Evolutionary conservation across 345 rosid species (phyloP).

Genomic region (Boechera stricta): DNA sequence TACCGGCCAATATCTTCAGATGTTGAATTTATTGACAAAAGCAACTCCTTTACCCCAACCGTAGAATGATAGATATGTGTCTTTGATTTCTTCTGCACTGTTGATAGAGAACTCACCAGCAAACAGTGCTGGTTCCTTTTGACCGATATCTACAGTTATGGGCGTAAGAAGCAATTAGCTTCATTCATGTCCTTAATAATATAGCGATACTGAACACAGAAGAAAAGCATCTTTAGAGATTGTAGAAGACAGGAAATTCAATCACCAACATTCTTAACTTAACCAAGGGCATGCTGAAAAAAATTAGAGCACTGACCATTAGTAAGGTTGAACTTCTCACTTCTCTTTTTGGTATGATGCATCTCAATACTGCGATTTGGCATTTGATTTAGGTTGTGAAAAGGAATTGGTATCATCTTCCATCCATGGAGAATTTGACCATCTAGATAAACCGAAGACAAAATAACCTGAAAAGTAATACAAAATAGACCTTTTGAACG

Average conservation of each 20-base stretch:
- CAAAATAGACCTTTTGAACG: background rate
- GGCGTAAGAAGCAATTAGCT: background rate
- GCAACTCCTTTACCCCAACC: constrained; percentile 94
- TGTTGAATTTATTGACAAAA: constrained; percentile 74
- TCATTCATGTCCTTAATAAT: constrained; percentile 1
- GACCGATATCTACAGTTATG: constrained; percentile 52
- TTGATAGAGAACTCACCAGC: constrained; percentile 62
- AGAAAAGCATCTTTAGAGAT: no score
- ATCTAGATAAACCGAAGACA: constrained; percentile 74
- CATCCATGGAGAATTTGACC: constrained; percentile 64
- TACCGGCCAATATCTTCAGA: constrained; percentile 98
- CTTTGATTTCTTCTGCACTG: constrained; percentile 55
- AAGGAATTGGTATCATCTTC: constrained; percentile 81
- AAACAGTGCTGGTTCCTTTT: constrained; percentile 70
- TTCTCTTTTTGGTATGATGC: constrained; percentile 40
- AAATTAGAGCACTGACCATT: constrained; percentile 45
- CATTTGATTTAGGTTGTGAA: constrained; percentile 68
- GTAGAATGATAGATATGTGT: constrained; percentile 75
- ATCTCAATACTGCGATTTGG: constrained; percentile 50
- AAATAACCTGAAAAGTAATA: constrained; percentile 63
- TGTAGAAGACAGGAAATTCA: no score
- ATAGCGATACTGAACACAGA: background rate
- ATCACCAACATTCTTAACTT: background rate
- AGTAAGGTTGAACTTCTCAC: constrained; percentile 38
- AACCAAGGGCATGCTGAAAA: background rate